phyloP scores from a whole-genome alignment of 2,329 filamentous ascomycete genomes.

The Aspergillus fructus region DNA sequence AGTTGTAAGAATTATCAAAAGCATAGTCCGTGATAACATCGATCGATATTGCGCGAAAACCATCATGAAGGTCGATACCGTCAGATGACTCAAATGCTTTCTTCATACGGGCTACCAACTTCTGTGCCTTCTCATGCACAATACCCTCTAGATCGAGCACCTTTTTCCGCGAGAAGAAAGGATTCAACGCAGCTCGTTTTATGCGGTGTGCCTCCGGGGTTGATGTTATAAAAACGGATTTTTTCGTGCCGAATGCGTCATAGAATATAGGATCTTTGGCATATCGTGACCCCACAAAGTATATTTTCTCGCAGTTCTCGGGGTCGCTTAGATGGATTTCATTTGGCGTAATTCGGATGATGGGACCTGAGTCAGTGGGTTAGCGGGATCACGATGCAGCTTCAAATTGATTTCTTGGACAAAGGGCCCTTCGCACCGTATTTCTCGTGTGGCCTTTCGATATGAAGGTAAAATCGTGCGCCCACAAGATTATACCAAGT shows the following conservation, averaged over 20 bases:
- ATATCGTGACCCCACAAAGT: slow-evolving; percentile 25
- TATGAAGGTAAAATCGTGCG: slow-evolving; percentile 23
- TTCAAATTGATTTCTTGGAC: not conserved
- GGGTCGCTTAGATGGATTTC: slow-evolving; percentile 31
- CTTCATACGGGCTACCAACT: slow-evolving; percentile 22
- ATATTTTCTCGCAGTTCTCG: slow-evolving; percentile 25
- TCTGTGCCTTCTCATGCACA: slow-evolving; percentile 23
- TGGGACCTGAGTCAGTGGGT: slow-evolving; percentile 19
- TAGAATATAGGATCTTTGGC: slow-evolving; percentile 28
- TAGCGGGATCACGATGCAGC: not conserved
- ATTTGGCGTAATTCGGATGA: slow-evolving; percentile 29
- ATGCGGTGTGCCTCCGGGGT: slow-evolving; percentile 28
- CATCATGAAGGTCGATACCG: slow-evolving; percentile 22
- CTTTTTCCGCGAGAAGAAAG: slow-evolving; percentile 30
- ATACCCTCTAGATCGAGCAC: slow-evolving; percentile 26
- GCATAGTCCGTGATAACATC: slow-evolving; percentile 33
- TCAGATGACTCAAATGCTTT: slow-evolving; percentile 16
- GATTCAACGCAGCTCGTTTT: slow-evolving; percentile 29
- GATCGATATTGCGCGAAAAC: slow-evolving; percentile 26
- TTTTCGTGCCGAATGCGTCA: slow-evolving; percentile 23
- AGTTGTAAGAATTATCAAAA: slow-evolving; percentile 22
- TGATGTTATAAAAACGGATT: slow-evolving; percentile 31
- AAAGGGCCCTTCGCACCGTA: slow-evolving; percentile 20
- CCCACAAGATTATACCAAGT: slow-evolving; percentile 27
- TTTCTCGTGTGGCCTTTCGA: slow-evolving; percentile 27